Evolutionary conservation across 371 early-diverging fungal species (phyloP).

Genomic region (Rhizomucor miehei): DNA sequence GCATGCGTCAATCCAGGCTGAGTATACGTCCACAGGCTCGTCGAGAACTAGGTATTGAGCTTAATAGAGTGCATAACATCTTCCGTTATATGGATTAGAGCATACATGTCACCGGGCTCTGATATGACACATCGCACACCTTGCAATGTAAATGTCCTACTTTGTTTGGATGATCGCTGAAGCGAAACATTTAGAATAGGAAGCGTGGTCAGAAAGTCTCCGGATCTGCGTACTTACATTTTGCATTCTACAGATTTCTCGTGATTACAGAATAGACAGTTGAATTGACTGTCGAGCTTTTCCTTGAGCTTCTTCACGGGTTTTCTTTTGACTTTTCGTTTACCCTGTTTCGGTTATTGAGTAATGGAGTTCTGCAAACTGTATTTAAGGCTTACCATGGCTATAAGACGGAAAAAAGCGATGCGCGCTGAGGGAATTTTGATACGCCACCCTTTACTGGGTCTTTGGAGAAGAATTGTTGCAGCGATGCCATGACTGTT

Average conservation of each 20-base stretch:
- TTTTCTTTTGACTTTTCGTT: constrained; percentile 84
- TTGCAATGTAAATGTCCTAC: constrained; percentile 73
- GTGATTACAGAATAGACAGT: constrained; percentile 91
- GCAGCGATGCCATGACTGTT: too few species aligned
- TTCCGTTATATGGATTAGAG: constrained; percentile 1
- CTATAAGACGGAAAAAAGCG: too few species aligned
- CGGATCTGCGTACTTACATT: constrained; percentile 50
- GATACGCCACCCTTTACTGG: too few species aligned
- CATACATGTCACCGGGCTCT: constrained; percentile 66
- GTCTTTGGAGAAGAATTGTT: too few species aligned
- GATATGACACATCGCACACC: constrained; percentile 71
- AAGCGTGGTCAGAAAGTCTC: not conserved
- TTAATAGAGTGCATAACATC: not conserved
- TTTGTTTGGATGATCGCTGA: constrained; percentile 47
- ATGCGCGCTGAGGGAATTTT: too few species aligned
- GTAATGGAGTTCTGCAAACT: too few species aligned
- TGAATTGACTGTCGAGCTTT: constrained; percentile 77
- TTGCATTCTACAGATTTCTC: constrained; percentile 78
- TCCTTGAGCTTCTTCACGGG: constrained; percentile 66
- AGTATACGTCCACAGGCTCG: constrained; percentile 83
- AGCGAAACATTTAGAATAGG: not conserved
- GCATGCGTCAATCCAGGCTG: constrained; percentile 84
- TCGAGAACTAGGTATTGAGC: constrained; percentile 49
- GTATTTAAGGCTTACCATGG: too few species aligned
- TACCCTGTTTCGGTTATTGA: constrained; percentile 68